A percentile compares a stretch with the other conserved stretches of the same genome.
phyloP scores from a whole-genome alignment of 2,329 filamentous ascomycete species.

The Phialocephala subalpina region DNA sequence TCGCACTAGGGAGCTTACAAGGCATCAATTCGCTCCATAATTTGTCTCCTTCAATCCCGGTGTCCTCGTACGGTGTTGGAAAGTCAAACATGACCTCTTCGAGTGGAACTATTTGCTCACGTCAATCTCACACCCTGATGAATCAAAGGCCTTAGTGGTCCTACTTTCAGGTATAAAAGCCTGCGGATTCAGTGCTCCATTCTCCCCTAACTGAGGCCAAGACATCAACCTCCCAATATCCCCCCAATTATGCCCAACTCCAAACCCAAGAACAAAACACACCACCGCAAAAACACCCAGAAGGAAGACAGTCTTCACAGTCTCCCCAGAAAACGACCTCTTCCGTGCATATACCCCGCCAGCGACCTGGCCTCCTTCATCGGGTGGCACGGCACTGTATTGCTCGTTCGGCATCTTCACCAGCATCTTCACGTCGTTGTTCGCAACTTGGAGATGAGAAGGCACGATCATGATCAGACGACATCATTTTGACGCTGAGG shows the following conservation, averaged over 20 bases:
- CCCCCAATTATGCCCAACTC: slow-evolving; percentile 30
- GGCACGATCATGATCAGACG: neutral
- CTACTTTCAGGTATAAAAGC: slow-evolving; percentile 33
- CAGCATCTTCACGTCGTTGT: slow-evolving; percentile 9
- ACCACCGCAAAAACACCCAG: slow-evolving; percentile 20
- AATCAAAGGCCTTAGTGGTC: neutral
- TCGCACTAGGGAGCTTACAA: slow-evolving; percentile 24
- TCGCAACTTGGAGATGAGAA: neutral
- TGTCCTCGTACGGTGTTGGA: slow-evolving; percentile 38
- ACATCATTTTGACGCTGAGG: neutral
- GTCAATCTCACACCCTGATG: neutral
- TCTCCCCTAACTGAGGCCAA: slow-evolving; percentile 13
- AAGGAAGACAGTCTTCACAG: slow-evolving; percentile 6
- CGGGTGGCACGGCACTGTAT: slow-evolving; percentile 30
- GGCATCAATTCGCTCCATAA: slow-evolving; percentile 43
- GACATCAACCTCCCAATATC: neutral
- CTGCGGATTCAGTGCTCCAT: slow-evolving; percentile 29
- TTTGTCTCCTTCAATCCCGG: slow-evolving; percentile 31
- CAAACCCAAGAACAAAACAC: slow-evolving; percentile 27
- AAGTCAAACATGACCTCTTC: slow-evolving; percentile 40
- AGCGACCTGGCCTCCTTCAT: slow-evolving; percentile 20
- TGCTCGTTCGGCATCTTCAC: slow-evolving; percentile 5
- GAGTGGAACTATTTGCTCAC: slow-evolving; percentile 28
- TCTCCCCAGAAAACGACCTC: neutral
- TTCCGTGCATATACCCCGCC: neutral